Evolutionary conservation across 306 rosid genomes (phyloP), one percentile per base, ranked within the genome.

Genomic region (Fagus crenata): DNA sequence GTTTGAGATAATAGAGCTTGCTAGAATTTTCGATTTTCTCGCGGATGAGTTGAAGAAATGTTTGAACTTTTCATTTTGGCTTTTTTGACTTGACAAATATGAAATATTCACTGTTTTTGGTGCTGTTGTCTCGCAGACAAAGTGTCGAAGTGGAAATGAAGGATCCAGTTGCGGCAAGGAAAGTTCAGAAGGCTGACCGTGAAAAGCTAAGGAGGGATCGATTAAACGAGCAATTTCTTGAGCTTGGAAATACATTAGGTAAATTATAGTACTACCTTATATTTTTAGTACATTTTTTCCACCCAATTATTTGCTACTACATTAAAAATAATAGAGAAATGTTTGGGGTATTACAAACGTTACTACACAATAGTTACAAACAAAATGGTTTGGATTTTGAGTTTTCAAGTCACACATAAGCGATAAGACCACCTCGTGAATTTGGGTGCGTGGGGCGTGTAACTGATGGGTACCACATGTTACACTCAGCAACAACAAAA

Each of bases 121-220:
- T 71, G 77, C 42, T 81, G 43, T 72, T 71, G 28, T 22, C 28
- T 72, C 65, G 40, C 72, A 92, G 93, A 82, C 85, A 89, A 82
- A 84, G 81, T 79, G 71, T 60, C 71, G 93, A 85, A 76, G 80
- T n/a, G 49, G 95, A 85, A 75, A 75, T 39, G 49, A 75, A 88
- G 73, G 95, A 89, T 86, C 86, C 95, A n/a, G 53, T 78, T 72
- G 83, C 84, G 32, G 87, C 90, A 9, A 86, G 92, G 53, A 95
- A 89, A 76, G 86, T 88, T 80, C 96, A 90, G 67, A 95, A 95
- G 84, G 98, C 97, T 7, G 97, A 92, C 84, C 93, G 98, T 2
- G 96, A 95, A 87, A 95, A 92, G 77, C 76, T 95, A 84, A 83
- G 98, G 82, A 90, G 96, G 75, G 96, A 90, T 84, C 86, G 91